phyloP scores from a whole-genome alignment of 441 rosid genomes.

The Pelargonium cotyledonis region DNA sequence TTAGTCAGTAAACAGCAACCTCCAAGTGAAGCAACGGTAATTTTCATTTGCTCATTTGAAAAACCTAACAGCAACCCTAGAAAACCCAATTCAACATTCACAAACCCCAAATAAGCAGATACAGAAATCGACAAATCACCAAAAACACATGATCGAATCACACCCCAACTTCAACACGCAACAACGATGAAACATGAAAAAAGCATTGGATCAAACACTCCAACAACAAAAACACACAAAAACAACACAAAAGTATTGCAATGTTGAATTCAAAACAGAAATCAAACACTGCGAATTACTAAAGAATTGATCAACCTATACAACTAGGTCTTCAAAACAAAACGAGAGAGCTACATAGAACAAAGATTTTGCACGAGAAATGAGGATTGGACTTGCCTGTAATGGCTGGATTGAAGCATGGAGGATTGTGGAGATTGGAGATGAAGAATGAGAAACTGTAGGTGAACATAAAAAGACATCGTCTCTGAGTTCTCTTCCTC shows the following conservation, averaged over 20 bases:
- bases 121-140: neutral
- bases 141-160: neutral
- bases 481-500: neutral
- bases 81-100: neutral
- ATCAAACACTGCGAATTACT: neutral
- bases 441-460: neutral
- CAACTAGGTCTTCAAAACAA: neutral
- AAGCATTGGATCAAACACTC: conserved; percentile 2
- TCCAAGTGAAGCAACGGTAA: neutral
- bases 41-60: neutral
- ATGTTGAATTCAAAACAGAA: neutral
- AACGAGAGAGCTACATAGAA: neutral
- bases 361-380: neutral
- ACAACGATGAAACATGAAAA: neutral
- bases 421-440: neutral
- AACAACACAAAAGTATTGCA: neutral
- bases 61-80: conserved; percentile 1
- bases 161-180: neutral
- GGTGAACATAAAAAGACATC: neutral
- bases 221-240: neutral
- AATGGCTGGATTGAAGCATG: neutral
- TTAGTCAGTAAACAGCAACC: neutral
- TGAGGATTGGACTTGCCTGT: neutral
- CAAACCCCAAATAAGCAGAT: neutral
- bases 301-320: neutral